Percentiles rank a stretch among this genome's conserved stretches.
These are phyloP conservation scores for Podaxis sp. DNA, from an alignment of 768 basidiomycete species.

Conservation along the genomic window DNA sequence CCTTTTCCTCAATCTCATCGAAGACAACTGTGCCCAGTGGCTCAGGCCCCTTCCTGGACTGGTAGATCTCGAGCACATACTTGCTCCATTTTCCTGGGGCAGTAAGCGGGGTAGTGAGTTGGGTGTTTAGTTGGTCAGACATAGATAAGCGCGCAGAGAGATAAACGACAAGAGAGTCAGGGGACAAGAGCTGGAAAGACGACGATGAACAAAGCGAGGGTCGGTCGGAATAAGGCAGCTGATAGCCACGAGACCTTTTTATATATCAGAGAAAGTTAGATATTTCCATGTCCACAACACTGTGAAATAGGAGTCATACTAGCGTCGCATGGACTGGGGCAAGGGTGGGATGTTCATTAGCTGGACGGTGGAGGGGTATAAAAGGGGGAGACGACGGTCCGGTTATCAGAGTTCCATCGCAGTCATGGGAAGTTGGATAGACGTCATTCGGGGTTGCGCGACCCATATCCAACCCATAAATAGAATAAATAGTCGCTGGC, in stretches of 20 bases:
- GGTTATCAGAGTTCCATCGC: not conserved
- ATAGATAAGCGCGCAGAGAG: not conserved
- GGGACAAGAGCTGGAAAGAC: not conserved
- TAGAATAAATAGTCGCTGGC: not conserved
- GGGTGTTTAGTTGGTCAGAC: not conserved
- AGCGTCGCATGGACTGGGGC: not conserved
- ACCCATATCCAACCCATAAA: not conserved
- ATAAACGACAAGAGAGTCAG: not conserved
- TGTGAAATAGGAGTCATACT: not conserved
- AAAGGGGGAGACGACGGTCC: not conserved
- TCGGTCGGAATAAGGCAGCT: not conserved
- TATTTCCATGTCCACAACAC: not conserved
- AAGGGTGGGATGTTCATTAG: not conserved
- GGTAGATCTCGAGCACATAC: conserved; percentile 42
- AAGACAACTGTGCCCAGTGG: conserved; percentile 62
- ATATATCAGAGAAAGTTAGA: not conserved
- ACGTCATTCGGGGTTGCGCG: not conserved
- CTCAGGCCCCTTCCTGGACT: conserved; percentile 35
- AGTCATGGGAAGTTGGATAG: not conserved
- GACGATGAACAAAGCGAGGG: not conserved
- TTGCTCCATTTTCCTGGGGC: conserved; percentile 34
- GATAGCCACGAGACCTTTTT: not conserved
- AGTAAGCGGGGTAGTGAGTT: not conserved
- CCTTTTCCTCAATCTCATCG: conserved; percentile 66
- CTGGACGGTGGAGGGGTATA: not conserved